Evolutionary conservation across 1,284 basidiomycete species (phyloP), one percentile per base, ranked within the genome.

Genomic region (Fistulinella cinereoalba): DNA sequence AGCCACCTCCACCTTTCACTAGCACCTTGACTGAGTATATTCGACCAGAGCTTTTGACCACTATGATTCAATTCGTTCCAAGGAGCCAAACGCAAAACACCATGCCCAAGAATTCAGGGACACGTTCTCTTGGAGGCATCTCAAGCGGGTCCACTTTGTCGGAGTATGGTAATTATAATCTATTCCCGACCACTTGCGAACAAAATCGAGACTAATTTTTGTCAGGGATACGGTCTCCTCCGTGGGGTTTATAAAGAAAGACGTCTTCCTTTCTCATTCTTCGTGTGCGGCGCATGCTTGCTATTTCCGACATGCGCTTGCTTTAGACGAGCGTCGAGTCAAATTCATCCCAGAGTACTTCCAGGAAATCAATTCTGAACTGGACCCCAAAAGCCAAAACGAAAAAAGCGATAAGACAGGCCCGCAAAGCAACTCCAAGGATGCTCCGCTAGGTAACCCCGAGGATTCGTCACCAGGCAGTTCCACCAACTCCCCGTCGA

Each of bases 311-410:
- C 58, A 60, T 24, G 60, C 55, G 3, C 52, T 60, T 10, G 58
- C 58, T 13, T 46, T 70, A 1, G 69, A 70, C 31, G 69, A 70
- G 41, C 52, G 59, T 27, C 65, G 69, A 2, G 67, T 67, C 22
- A 67, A 67, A 41, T 71, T 68, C 47, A 56, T 65, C 37, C 67
- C 69, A 1, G 70, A 71, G 42, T 64, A 65, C 27, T 54, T 50
- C 33, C 52, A 43, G 9, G 52, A 54, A 32, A 53, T 51, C 52
- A 53, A 51, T 18, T 45, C 52, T 36, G 19, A 6, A 13, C 22
- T 12, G 19, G 34, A 36, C 19, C 13, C 11, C n/a, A n/a, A n/a
- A n/a, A n/a, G n/a, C n/a, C n/a, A n/a, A n/a, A n/a, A n/a, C n/a
- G n/a, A n/a, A n/a, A n/a, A n/a, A n/a, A n/a, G n/a, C n/a, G n/a